Percentiles rank a stretch among this genome's conserved stretches.
phyloP scores from a whole-genome alignment of 176 grass and related monocot genomes.

The Bonia amplexicaulis region DNA sequence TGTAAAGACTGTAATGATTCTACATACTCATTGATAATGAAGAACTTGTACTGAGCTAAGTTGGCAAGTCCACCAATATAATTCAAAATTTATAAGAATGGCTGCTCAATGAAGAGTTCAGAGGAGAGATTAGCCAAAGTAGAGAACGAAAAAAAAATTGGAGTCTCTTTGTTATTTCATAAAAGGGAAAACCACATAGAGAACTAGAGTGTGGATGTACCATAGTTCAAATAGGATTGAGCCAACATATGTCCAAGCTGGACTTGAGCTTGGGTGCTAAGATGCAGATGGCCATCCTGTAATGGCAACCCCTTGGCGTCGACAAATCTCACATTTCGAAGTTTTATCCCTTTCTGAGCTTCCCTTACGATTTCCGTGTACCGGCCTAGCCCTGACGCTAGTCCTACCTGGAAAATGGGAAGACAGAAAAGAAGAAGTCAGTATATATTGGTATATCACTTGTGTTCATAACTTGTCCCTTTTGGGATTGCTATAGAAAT shows the following conservation, averaged over 20 bases:
- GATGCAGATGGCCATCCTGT: conserved; percentile 70
- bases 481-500: background rate
- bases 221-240: conserved; percentile 64
- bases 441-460: background rate
- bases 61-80: background rate
- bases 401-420: conserved; percentile 45
- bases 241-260: conserved; percentile 85
- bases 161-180: background rate
- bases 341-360: conserved; percentile 56
- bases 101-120: background rate
- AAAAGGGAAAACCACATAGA: background rate
- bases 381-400: conserved; percentile 80
- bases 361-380: conserved; percentile 65
- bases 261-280: conserved; percentile 73
- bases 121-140: background rate
- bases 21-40: background rate
- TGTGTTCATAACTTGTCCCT: background rate
- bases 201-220: conserved; percentile 45
- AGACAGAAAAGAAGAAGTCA: background rate
- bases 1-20: background rate
- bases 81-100: conserved; percentile 18
- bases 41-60: background rate
- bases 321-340: conserved; percentile 65
- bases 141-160: background rate
- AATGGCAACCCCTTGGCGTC: conserved; percentile 70